Conservation (phyloP, 768 basidiomycete genomes). For the Tylopilus felleus region DNA sequence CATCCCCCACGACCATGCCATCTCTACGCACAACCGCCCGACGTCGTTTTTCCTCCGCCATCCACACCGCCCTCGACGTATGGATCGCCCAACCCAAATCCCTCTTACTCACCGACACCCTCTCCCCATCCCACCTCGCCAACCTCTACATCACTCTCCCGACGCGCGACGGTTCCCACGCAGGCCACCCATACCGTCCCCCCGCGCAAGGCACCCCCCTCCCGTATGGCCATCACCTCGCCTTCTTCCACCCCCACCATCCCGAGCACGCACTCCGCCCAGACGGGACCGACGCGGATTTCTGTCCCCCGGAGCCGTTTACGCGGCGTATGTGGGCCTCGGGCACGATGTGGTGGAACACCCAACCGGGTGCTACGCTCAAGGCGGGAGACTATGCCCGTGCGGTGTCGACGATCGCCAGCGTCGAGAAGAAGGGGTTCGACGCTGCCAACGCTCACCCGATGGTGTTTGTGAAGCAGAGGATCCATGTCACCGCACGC, state of each 20-base stretch:
- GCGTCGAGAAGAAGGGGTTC: slow-evolving; percentile 63
- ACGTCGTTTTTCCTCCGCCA: slow-evolving; percentile 15
- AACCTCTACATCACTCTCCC: slow-evolving; percentile 70
- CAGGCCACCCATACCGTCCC: slow-evolving; percentile 34
- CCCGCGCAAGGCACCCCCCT: slow-evolving; percentile 44
- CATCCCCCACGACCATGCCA: not conserved
- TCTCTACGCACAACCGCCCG: not conserved
- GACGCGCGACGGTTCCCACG: slow-evolving; percentile 58
- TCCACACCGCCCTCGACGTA: slow-evolving; percentile 37
- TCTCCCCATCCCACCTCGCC: slow-evolving; percentile 54
- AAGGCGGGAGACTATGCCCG: slow-evolving; percentile 50
- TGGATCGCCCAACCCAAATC: slow-evolving; percentile 53
- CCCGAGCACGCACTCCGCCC: slow-evolving; percentile 53
- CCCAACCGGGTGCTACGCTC: slow-evolving; percentile 37
- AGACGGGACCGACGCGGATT: slow-evolving; percentile 73
- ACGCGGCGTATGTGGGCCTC: slow-evolving; percentile 81
- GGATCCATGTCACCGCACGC: slow-evolving; percentile 47
- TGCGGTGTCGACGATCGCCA: slow-evolving; percentile 46
- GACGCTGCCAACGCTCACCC: slow-evolving; percentile 47
- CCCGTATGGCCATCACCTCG: slow-evolving; percentile 65
- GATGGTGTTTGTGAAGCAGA: slow-evolving; percentile 74
- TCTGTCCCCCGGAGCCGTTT: slow-evolving; percentile 71
- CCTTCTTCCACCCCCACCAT: slow-evolving; percentile 67
- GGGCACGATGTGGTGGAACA: slow-evolving; percentile 63
- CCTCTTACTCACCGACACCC: slow-evolving; percentile 45